phyloP scores from a whole-genome alignment of 257 asterid species.

The Nemophila menziesii region DNA sequence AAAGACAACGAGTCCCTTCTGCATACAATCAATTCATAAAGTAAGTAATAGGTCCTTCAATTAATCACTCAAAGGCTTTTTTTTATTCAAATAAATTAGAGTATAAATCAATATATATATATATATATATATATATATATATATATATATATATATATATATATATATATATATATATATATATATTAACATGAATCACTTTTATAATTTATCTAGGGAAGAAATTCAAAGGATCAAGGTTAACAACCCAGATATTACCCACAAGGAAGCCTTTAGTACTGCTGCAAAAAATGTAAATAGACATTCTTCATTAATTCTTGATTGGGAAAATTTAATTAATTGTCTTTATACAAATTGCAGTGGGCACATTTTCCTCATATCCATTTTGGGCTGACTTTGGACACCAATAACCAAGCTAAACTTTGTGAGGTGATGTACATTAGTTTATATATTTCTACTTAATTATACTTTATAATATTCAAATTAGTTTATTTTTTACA shows the following conservation, averaged over 20 bases:
- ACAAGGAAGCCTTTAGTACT: constrained; percentile 88
- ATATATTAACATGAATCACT: no score
- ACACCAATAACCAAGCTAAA: constrained; percentile 45
- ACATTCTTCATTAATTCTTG: neutral
- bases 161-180: no score
- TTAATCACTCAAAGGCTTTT: constrained; percentile 3
- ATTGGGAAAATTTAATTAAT: neutral
- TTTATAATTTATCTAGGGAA: no score
- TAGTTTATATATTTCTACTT: no score
- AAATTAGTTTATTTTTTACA: constrained; percentile 3
- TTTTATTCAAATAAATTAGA: neutral
- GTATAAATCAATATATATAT: neutral
- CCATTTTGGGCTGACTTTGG: constrained; percentile 88
- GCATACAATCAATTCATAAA: constrained; percentile 93
- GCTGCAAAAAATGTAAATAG: constrained; percentile 80
- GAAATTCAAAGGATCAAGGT: constrained; percentile 88
- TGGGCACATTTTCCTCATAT: constrained; percentile 97
- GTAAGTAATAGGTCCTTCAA: constrained; percentile 25
- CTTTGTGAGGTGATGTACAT: constrained; percentile 24
- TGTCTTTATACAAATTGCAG: constrained; percentile 19
- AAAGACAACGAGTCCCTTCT: constrained; percentile 85
- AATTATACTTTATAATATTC: neutral
- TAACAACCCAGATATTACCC: constrained; percentile 74
- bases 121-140: no score
- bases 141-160: no score